Conservation (phyloP, 768 basidiomycete species). For the Boletus sp. region DNA sequence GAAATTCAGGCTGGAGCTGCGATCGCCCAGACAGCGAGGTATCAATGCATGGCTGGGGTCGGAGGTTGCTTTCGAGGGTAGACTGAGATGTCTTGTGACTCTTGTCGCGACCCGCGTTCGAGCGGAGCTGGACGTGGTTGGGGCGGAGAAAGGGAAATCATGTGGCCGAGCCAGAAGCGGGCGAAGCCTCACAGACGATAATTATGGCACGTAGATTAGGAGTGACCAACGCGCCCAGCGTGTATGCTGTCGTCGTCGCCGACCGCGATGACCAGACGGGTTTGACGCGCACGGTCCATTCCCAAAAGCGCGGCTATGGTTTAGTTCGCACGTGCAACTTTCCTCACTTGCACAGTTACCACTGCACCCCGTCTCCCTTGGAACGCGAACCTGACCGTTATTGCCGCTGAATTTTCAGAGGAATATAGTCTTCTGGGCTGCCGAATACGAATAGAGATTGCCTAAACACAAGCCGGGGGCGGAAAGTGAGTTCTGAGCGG, state of each 20-base stretch:
- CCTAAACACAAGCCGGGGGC: slow-evolving; percentile 11
- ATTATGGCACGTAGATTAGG: slow-evolving; percentile 26
- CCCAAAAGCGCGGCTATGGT: slow-evolving; percentile 28
- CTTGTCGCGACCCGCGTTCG: slow-evolving; percentile 20
- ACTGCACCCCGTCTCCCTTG: slow-evolving; percentile 16
- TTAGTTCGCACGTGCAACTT: slow-evolving; percentile 34
- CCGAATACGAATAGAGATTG: slow-evolving; percentile 10
- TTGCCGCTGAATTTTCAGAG: slow-evolving; percentile 10
- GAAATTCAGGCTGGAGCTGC: not conserved
- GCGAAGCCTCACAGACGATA: slow-evolving; percentile 14
- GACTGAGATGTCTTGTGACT: not conserved
- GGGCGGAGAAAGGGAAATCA: slow-evolving; percentile 33
- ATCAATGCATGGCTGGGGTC: not conserved
- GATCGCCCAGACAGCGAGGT: not conserved
- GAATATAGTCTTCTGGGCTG: slow-evolving; percentile 4
- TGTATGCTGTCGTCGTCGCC: slow-evolving; percentile 20
- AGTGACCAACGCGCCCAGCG: not conserved
- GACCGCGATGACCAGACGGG: slow-evolving; percentile 12
- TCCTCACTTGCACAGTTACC: slow-evolving; percentile 30
- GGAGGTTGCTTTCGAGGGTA: not conserved
- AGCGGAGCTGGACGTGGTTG: slow-evolving; percentile 36
- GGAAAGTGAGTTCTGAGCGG: slow-evolving; percentile 34
- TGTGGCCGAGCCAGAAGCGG: slow-evolving; percentile 22
- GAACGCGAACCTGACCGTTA: slow-evolving; percentile 7
- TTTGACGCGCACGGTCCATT: slow-evolving; percentile 26